phyloP scores from a whole-genome alignment of 805 yeast genomes.

The Brettanomyces naardenensis region DNA sequence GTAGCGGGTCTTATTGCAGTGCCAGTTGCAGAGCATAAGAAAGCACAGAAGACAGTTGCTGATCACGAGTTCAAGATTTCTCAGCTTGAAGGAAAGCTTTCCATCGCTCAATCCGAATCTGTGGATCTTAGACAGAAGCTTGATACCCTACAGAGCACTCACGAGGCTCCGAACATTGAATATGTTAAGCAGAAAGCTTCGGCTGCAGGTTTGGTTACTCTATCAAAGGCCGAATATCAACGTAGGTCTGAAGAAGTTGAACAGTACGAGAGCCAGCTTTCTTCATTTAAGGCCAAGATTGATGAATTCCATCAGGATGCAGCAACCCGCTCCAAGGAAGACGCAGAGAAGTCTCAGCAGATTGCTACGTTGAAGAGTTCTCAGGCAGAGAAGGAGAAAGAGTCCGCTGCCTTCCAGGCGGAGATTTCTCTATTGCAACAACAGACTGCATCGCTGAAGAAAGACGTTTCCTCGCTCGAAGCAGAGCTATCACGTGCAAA shows the following conservation, averaged over 20 bases:
- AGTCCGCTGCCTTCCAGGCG: not conserved
- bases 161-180: slow-evolving; percentile 6
- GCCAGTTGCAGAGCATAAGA: slow-evolving; percentile 16
- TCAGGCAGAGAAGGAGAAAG: slow-evolving; percentile 2
- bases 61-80: not conserved
- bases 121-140: not conserved
- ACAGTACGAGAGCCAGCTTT: not conserved
- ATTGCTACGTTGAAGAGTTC: slow-evolving; percentile 2
- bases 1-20: slow-evolving; percentile 21
- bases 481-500: slow-evolving; percentile 4
- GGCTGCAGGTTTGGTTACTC: slow-evolving; percentile 26
- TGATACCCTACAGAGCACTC: not conserved
- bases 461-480: slow-evolving; percentile 1
- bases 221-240: slow-evolving; percentile 9
- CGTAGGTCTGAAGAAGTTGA: slow-evolving; percentile 1
- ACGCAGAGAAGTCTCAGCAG: no score
- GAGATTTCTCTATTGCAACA: not conserved
- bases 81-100: not conserved
- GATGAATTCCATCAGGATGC: no score
- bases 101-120: not conserved
- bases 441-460: no score
- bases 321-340: no score
- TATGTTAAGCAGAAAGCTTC: slow-evolving; percentile 20
- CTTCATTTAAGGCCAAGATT: not conserved
- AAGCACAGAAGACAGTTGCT: not conserved